Conservation (phyloP, 2,329 filamentous ascomycete species). For the Colletotrichum shisoi region DNA sequence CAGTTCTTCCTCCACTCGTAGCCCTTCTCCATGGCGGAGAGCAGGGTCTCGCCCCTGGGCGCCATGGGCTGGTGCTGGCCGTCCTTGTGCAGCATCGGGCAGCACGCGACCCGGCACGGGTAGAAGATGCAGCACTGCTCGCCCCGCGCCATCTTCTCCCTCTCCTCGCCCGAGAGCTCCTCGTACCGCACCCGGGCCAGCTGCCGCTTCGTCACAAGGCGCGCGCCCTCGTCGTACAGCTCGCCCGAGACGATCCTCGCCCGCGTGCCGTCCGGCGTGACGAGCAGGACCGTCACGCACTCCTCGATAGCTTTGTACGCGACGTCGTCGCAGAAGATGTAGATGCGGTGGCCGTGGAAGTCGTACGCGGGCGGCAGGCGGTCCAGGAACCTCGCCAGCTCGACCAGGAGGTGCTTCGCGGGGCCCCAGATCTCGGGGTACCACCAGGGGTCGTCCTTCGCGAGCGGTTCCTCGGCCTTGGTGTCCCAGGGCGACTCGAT, state of each 20-base stretch:
- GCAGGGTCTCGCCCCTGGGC: background rate
- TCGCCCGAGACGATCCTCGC: background rate
- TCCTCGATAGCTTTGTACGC: background rate
- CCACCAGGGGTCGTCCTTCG: slow-evolving; percentile 9
- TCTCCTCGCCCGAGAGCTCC: background rate
- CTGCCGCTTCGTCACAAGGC: background rate
- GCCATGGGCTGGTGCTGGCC: slow-evolving; percentile 7
- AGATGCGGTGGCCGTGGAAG: background rate
- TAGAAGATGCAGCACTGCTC: slow-evolving; percentile 10
- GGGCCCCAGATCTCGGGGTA: slow-evolving; percentile 15
- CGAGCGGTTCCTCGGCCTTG: background rate
- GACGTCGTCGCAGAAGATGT: background rate
- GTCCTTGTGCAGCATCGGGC: background rate
- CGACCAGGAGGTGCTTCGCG: background rate
- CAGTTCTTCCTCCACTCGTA: slow-evolving; percentile 4
- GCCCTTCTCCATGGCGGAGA: background rate
- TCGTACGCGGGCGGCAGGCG: background rate
- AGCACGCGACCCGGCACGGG: slow-evolving; percentile 6
- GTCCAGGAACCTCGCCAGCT: background rate
- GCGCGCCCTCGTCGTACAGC: slow-evolving; percentile 2
- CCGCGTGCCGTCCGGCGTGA: background rate
- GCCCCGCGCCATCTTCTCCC: background rate
- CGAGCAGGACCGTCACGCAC: background rate
- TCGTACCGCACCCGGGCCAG: slow-evolving; percentile 3
- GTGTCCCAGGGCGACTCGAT: slow-evolving; percentile 1